A percentile compares a stretch with the other conserved stretches of the same genome.
Evolutionary conservation across 148 eudicot genomes (phyloP).

Genomic region (Fagopyrum tataricum): DNA sequence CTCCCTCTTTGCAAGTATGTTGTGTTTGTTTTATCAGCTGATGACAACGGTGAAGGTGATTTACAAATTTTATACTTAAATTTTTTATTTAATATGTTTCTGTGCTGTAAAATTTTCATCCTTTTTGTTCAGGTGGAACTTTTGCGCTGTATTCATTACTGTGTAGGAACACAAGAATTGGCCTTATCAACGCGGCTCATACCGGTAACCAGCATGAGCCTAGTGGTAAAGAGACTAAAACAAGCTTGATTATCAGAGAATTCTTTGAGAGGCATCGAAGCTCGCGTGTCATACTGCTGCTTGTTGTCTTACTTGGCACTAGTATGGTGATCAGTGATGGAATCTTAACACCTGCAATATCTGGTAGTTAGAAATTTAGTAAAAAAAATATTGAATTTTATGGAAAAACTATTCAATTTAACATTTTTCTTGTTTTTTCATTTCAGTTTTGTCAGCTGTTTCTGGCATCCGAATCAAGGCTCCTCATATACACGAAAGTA

Average conservation of each 20-base stretch:
- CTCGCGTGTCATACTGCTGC: conserved; percentile 32
- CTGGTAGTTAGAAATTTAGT: conserved; percentile 21
- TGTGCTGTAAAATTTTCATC: not conserved
- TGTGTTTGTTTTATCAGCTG: conserved; percentile 35
- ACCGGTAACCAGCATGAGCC: conserved; percentile 15
- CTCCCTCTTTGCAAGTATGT: conserved; percentile 42
- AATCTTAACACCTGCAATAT: conserved; percentile 47
- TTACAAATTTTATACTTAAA: not conserved
- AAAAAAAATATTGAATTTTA: not conserved
- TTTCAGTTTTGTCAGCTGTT: conserved; percentile 51
- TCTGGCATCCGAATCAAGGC: conserved; percentile 32
- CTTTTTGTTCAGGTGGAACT: conserved; percentile 35
- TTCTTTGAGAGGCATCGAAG: conserved; percentile 27
- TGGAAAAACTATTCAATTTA: not conserved
- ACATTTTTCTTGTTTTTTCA: not conserved
- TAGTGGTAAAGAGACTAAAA: conserved; percentile 19
- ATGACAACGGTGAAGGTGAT: conserved; percentile 49
- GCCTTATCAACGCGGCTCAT: conserved; percentile 22
- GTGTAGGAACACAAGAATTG: conserved; percentile 31
- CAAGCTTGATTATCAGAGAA: conserved; percentile 26
- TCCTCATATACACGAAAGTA: conserved; percentile 33
- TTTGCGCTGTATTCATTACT: conserved; percentile 46
- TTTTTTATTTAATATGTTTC: not conserved
- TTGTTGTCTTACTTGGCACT: conserved; percentile 40
- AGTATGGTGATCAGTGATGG: conserved; percentile 55